Evolutionary conservation across 2,329 filamentous ascomycete species (phyloP).

Genomic region (Chaetothyriales sp.): DNA sequence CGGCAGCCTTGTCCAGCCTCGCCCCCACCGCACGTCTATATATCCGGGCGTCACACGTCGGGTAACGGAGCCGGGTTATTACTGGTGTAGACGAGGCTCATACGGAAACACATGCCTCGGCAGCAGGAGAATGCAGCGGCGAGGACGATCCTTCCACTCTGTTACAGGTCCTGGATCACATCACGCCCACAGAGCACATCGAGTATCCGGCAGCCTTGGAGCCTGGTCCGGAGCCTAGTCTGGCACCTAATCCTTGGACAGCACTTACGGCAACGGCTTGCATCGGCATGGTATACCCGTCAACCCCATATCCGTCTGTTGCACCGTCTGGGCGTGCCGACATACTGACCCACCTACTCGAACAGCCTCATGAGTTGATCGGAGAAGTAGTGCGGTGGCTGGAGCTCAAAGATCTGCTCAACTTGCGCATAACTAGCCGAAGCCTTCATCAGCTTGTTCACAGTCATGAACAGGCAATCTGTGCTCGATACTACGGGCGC

Average conservation of each 20-base stretch:
- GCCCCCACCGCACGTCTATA: conserved; percentile 3
- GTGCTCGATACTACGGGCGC: background rate
- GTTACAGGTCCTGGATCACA: too few relatives aligned
- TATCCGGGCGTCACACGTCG: background rate
- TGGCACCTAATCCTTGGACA: too few relatives aligned
- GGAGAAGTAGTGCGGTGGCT: conserved; percentile 1
- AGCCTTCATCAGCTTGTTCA: conserved; percentile 4
- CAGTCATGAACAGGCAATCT: conserved; percentile 2
- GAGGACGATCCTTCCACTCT: background rate
- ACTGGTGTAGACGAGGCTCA: background rate
- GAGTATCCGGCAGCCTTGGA: background rate
- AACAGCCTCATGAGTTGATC: conserved; percentile 4
- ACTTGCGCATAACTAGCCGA: conserved; percentile 1
- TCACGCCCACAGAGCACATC: too few relatives aligned
- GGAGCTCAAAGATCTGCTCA: conserved; percentile 3
- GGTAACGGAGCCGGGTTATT: background rate
- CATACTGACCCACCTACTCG: background rate
- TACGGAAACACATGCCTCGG: background rate
- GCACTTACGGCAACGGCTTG: conserved; percentile 1
- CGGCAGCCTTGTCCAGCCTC: background rate
- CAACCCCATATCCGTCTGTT: background rate
- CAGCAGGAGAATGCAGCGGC: conserved; percentile 8
- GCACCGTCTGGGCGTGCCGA: background rate
- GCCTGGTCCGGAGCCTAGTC: too few relatives aligned
- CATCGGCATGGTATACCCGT: background rate